phyloP scores from a whole-genome alignment of 2,329 filamentous ascomycete species.

The Fonsecaea pugnacius region DNA sequence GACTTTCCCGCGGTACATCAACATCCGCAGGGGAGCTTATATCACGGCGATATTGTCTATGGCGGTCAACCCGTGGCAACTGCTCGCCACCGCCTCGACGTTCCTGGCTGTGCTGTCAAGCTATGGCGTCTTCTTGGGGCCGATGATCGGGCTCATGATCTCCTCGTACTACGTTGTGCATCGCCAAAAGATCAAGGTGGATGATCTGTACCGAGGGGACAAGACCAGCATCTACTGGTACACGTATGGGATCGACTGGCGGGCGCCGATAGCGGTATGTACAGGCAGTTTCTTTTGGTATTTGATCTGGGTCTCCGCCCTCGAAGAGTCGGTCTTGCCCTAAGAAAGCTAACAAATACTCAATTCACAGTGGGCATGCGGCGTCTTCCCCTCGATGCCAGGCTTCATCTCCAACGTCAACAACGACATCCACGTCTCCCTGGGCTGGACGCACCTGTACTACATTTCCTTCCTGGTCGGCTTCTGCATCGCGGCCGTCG shows the following conservation, averaged over 20 bases:
- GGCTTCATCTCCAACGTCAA: slow-evolving; percentile 40
- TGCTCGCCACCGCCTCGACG: slow-evolving; percentile 52
- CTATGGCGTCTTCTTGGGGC: slow-evolving; percentile 54
- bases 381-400: slow-evolving; percentile 41
- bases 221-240: slow-evolving; percentile 51
- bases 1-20: slow-evolving; percentile 58
- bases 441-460: slow-evolving; percentile 47
- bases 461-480: slow-evolving; percentile 51
- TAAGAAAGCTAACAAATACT: neutral
- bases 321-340: neutral
- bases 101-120: slow-evolving; percentile 54
- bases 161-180: slow-evolving; percentile 45
- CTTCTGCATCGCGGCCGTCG: slow-evolving; percentile 46
- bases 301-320: neutral
- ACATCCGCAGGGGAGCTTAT: slow-evolving; percentile 60
- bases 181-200: slow-evolving; percentile 47
- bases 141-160: slow-evolving; percentile 44
- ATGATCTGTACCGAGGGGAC: slow-evolving; percentile 49
- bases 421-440: slow-evolving; percentile 36
- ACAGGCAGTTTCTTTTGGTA: neutral
- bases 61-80: slow-evolving; percentile 57
- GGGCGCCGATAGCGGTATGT: slow-evolving; percentile 41
- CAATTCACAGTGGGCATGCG: slow-evolving; percentile 43
- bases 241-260: slow-evolving; percentile 51
- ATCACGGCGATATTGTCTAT: slow-evolving; percentile 53